phyloP scores from a whole-genome alignment of 768 basidiomycete genomes.

The Cystobasidium ongulense region DNA sequence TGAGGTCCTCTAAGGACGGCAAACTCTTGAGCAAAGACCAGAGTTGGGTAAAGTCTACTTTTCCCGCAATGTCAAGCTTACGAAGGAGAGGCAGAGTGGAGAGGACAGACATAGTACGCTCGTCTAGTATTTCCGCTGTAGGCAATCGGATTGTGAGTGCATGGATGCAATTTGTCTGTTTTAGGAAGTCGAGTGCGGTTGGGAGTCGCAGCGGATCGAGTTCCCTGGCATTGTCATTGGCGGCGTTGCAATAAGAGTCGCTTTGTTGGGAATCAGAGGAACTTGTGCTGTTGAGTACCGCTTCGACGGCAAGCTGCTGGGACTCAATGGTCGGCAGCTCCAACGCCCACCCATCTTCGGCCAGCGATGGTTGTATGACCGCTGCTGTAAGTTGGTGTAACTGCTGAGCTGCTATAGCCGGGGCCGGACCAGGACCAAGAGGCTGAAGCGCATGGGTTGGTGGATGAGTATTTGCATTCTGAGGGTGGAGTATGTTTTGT shows the following conservation, averaged over 20 bases:
- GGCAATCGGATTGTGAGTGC: background rate
- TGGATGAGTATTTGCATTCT: background rate
- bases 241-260: too few relatives aligned
- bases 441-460: background rate
- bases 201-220: background rate
- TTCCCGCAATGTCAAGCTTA: background rate
- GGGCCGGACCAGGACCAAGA: background rate
- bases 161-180: background rate
- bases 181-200: background rate
- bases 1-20: background rate
- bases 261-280: background rate
- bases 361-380: background rate
- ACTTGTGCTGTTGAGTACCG: background rate
- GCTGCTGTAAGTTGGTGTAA: background rate
- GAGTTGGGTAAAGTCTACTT: background rate
- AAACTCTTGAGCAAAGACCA: background rate
- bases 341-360: background rate
- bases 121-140: background rate
- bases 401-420: background rate
- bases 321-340: background rate
- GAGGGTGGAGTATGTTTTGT: too few relatives aligned
- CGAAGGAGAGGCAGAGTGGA: background rate
- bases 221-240: too few relatives aligned
- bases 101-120: background rate
- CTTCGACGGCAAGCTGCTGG: background rate